Evolutionary conservation across 2,329 filamentous ascomycete genomes (phyloP), one percentile per base, ranked within the genome.

Genomic region (Fusarium oxysporum): DNA sequence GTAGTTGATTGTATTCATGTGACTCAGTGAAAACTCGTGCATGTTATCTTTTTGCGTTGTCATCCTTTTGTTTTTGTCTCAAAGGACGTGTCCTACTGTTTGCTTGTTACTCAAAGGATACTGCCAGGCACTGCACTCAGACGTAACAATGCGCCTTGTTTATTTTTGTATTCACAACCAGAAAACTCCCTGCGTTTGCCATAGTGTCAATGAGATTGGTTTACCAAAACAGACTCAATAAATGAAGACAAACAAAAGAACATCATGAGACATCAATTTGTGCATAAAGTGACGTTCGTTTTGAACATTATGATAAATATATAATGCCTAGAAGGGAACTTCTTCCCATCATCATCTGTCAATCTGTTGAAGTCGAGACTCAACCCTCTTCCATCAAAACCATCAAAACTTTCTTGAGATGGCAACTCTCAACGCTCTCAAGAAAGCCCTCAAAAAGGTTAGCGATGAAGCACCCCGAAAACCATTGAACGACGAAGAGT

Each of bases 401-500:
- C 9, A 33, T 5, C 7, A 14, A 5, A 33, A 14, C 16, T 19
- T 23, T 3, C 32, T 17, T 17, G 19, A 16, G 1, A 77, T 77
- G 75, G 65, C 67, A 17, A 86, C 82, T 60, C 81, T 88, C 62
- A 72, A 84, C 43, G 74, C 74, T 45, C 79, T 88, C 7, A 86
- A 86, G 75, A 6, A 14, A n/a, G 78, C 80, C 25, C 82, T 87
- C 3, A 76, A 76, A 72, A 75, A 82, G 62, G 79, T 78, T 32
- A n/a, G 51, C 50, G 17, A 70, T 54, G 66, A 77, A 8, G 28
- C 69, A 30, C 41, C 72, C 35, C 73, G 78, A 14, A 62, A 78
- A 81, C 66, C 79, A 9, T 74, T 90, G 65, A 83, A 84, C 32
- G 83, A 89, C n/a, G 56, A 61, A 48, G 79, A 90, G 60, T 89